Evolutionary conservation across 129 eudicot species (phyloP).

Genomic region (Pulicaria dysenterica): DNA sequence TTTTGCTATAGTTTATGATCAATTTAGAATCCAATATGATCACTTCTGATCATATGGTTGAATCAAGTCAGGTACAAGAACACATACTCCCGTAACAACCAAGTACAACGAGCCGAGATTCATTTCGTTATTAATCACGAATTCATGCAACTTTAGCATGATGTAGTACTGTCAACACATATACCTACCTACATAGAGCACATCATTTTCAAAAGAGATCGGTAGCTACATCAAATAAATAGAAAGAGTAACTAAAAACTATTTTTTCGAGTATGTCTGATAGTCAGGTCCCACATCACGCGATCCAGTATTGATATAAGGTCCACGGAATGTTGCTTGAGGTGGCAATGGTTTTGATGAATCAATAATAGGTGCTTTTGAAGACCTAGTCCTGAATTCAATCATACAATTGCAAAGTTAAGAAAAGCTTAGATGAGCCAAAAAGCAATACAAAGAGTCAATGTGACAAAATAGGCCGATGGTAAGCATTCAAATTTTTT

Average conservation of each 20-base stretch:
- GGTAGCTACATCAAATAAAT: conserved; percentile 9
- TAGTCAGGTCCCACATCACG: conserved; percentile 97
- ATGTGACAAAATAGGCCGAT: background rate
- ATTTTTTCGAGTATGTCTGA: conserved; percentile 73
- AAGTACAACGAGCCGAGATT: background rate
- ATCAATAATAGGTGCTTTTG: conserved; percentile 81
- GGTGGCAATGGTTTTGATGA: conserved; percentile 96
- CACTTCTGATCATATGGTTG: background rate
- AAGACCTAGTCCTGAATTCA: conserved; percentile 62
- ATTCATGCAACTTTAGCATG: background rate
- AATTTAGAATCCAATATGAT: background rate
- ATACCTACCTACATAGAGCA: conserved; percentile 3
- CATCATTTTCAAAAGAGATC: background rate
- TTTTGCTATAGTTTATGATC: no score
- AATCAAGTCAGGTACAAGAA: background rate
- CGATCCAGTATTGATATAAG: conserved; percentile 93
- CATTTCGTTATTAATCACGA: conserved; percentile 14
- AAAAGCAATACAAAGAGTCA: background rate
- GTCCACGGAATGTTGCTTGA: conserved; percentile 98
- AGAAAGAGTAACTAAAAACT: conserved; percentile 16
- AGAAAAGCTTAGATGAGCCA: background rate
- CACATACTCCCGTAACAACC: background rate
- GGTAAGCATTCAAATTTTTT: background rate
- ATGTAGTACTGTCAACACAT: background rate
- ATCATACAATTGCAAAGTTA: conserved; percentile 1